Base-by-base conservation (phyloP, 768 basidiomycete species). In the Tremella fuciformis region DNA sequence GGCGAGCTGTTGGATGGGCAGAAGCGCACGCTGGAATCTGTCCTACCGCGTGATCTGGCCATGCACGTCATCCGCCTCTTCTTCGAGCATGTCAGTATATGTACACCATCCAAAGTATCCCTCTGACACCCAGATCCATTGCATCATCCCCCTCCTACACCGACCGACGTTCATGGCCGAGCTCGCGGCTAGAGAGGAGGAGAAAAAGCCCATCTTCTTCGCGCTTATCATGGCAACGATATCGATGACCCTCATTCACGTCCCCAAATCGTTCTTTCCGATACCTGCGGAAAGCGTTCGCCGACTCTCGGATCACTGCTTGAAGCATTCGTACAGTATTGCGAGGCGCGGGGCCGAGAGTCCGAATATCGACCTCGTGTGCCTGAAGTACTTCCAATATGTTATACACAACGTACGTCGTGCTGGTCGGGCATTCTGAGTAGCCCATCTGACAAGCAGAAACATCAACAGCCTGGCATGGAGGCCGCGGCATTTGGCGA, bases 141-240 rank as follows among this genome's bases (percentile, higher is more conserved):
- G 59, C 50, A 67, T 67, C 50, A 67, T 67, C 8, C 66, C 66
- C 6, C 13, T 64, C 34, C 58, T 67, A 3, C 62, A 67, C 49
- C 49, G 49, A 21, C 62, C 66, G 0, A 61, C 59, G 3, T 67
- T 67, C 51, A 61, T 64, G 66, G 55, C 56, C 2, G 62, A 67
- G 19, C 50, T 64, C 21, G 16, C 44, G 8, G 19, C 42, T 16
- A 59, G 46, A 15, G 66, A 67, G 24, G 66, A 67, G 42, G 66
- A 67, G 52, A 34, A 44, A 16, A 40, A 56, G 50, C 66, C 62
- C 2, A 58, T 61, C 16, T 61, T 67, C 50, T 64, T 67, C 39
- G 66, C 62, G 7, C 19, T 64, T 21, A 53, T 67, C 24, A 60
- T 67, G 58, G 59, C 59, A 7, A 64, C 64, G 49, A 62, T 67